Base-by-base conservation (phyloP, 108 stramenopile species). In the Cylindrotheca fusiformis region DNA sequence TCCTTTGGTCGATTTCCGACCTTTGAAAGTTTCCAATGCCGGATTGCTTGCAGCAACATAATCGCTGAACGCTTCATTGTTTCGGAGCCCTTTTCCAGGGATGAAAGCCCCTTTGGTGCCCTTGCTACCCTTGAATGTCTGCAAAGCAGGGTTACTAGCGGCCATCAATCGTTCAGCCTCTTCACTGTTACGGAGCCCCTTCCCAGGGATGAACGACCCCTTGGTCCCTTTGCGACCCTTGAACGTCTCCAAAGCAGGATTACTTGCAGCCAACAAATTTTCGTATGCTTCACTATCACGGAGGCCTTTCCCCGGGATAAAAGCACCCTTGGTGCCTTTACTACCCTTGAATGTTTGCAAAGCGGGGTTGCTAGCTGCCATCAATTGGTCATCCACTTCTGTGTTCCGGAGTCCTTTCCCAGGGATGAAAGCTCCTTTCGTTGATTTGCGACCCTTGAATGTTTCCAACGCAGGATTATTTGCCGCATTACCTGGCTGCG, bases 241-340 rank as follows among this genome's bases (percentile, higher is more conserved):
- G 76, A 22, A 33, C 0, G 67, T 75, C 29, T 68, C 32, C 12
- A 76, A 41, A 24, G 75, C 75, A 48, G 79, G 79, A 51, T 81
- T 81, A 1, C 6, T 55, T 23, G 27, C 47, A 0, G 75, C 71
- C 51, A 80, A 45, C 55, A 24, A 19, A 46, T 54, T 14, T 52
- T 65, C 44, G 61, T 21, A 0, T 66, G 51, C 32, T 72, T 81
- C 74, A 32, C 49, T 49, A 48, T 51, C 32, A 44, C 74, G 56
- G 28, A 81, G 52, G 4, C 80, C 80, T 46, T 81, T 81, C 32
- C 77, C 77, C 28, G 81, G 81, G 27, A 72, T 67, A 57, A 82
- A 82, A 24, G 73, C 22, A 32, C 70, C 71, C 32, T 76, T 74
- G 47, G 54, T 65, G 1, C 12, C 30, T 51, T 67, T 69, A 1